Base-by-base conservation (phyloP, 2,329 filamentous ascomycete genomes). In the Cordyceps militaris region DNA sequence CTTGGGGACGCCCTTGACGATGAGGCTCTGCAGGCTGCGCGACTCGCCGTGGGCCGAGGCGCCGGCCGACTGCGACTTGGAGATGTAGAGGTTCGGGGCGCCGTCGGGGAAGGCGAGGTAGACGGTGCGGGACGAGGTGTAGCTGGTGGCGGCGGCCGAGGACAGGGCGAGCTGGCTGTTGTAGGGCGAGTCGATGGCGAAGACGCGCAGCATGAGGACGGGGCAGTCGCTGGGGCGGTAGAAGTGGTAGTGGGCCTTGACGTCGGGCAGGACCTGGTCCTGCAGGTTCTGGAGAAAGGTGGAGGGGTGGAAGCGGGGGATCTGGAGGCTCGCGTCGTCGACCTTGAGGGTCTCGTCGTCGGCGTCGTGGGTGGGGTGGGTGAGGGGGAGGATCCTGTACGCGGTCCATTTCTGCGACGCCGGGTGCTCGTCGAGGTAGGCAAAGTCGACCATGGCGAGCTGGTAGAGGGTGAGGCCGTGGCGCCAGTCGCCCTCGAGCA, bases 171-270 rank as follows among this genome's bases (percentile, higher is more conserved):
- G 72, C 38, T 75, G 74, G 16, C 82, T 83, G 63, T 87, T 88
- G 69, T 95, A 96, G 0, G 90, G 90, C 1, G 89, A 89, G 68
- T 94, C 87, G 61, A 91, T 76, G 59, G 92, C 82, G 65, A 91
- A 88, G 47, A 95, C 85, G 52, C 90, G 84, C n/a, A 95, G 74
- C 26, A 94, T 77, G 1, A 89, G 79, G 4, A 94, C 74, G 0
- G 88, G 83, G n/a, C 88, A 76, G 1, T 79, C 77, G 55, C 81
- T 78, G 55, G 88, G 86, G n/a, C 86, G 82, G 63, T 88, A 85
- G 60, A 94, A 82, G 64, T 89, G 86, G 70, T 90, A 94, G 71
- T 95, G 89, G 5, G 88, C 88, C 70, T 94, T 95, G 64, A 92
- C 82, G 59, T 94, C 81, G 1, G 90, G 88, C 1, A 89, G 77